Evolutionary conservation across 163 green algal species (phyloP).

Genomic region (Chlorella variabilis): DNA sequence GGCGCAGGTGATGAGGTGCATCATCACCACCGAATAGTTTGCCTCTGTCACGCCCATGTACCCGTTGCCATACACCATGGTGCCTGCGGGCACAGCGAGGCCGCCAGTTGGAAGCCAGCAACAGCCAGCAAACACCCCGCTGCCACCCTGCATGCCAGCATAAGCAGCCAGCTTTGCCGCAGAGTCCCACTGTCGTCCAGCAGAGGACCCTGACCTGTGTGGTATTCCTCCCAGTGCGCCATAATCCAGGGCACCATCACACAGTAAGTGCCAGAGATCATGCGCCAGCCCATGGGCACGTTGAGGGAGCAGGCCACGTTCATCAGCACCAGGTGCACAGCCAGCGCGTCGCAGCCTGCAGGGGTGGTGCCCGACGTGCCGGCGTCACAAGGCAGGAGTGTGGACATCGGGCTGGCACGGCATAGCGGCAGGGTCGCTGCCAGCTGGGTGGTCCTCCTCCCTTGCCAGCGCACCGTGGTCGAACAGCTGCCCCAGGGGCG

Average conservation of each 20-base stretch:
- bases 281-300: slow-evolving; percentile 53
- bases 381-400: background rate
- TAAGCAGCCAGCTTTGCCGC: no score
- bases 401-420: no score
- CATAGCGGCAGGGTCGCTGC: no score
- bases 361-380: background rate
- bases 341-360: slow-evolving; percentile 80
- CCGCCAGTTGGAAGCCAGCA: no score
- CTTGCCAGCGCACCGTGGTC: slow-evolving; percentile 79
- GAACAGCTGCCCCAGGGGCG: slow-evolving; percentile 94
- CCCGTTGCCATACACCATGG: slow-evolving; percentile 87
- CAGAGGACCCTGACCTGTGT: slow-evolving; percentile 75
- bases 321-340: slow-evolving; percentile 76
- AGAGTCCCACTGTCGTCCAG: no score
- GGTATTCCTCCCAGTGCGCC: slow-evolving; percentile 96
- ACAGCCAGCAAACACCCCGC: no score
- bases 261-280: slow-evolving; percentile 57
- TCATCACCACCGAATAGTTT: slow-evolving; percentile 81
- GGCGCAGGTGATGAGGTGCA: slow-evolving; percentile 71
- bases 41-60: slow-evolving; percentile 88
- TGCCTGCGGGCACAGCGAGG: slow-evolving; percentile 29
- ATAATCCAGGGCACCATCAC: slow-evolving; percentile 84
- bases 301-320: slow-evolving; percentile 62
- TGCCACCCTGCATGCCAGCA: no score
- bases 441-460: background rate